Base-by-base conservation (phyloP, 2,329 filamentous ascomycete species). In the Dendryphion nanum region DNA sequence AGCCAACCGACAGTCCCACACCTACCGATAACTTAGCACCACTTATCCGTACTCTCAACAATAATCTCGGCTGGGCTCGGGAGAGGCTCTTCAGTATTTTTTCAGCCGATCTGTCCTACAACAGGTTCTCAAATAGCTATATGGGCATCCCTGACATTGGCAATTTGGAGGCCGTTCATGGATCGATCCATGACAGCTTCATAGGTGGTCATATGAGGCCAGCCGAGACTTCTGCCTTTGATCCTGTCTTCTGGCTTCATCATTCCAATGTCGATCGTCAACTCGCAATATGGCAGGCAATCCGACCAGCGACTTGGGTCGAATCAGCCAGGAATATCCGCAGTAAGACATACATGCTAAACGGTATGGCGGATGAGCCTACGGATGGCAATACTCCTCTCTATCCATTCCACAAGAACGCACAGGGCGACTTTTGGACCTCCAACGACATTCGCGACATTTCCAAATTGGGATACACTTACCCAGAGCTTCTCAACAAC, bases 171-270 rank as follows among this genome's bases (percentile, higher is more conserved):
- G 21, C 30, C 16, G 16, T 49, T 5, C 46, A 49, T 21, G 41
- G 41, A 15, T 26, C 20, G 3, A 40, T 47, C 17, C 46, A 49
- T 30, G 38, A 24, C 12, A 28, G 19, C 6, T 40, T 40, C 23
- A 33, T 30, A 18, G 33, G 28, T 3, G 82, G 83, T 2, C 40
- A 47, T 18, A 49, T 49, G 46, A 32, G 38, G 7, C 24, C 28
- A 12, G 18, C 32, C 6, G 20, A 19, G 3, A 38, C 37, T 6
- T 28, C 46, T 4, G 44, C 44, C 26, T 49, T 37, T 24, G 46
- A 49, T 36, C 45, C 45, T 15, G 33, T 44, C 13, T 49, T 49
- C 20, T 47, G 45, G 45, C 21, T 49, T 14, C 46, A 49, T 36
- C 46, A 49, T 24, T 30, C 40, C 20, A 42, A 36, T 18, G 40